Base-by-base conservation (phyloP, 441 rosid genomes). In the Flueggea neowawraea region DNA sequence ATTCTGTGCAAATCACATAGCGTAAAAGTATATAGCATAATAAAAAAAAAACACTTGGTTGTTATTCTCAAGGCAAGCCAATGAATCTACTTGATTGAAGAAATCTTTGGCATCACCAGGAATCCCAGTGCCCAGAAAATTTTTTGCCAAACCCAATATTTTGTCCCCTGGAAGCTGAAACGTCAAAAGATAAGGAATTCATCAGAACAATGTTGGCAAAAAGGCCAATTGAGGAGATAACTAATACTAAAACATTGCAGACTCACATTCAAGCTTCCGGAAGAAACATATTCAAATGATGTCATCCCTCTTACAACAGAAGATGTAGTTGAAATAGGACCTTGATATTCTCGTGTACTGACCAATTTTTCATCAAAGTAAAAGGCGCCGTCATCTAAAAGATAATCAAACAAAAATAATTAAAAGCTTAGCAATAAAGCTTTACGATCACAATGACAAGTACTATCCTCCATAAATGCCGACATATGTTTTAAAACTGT, bases 81-180 rank as follows among this genome's bases (percentile, higher is more conserved):
- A 77, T 12, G 99, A 87, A 65, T 87, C 89, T 45, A 95, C 70
- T 78, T 95, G 99, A 73, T 79, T 78, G 81, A 84, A 88, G 55
- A 95, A 72, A 73, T 90, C 95, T 65, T 84, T 85, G 56, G 86
- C 80, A 73, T 85, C 96, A 45, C 97, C 91, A 64, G 95, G 95
- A 84, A 84, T 72, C 70, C 95, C 97, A 71, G 91, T 73, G 64
- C 90, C 87, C 36, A 91, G 96, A 70, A 95, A 77, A 78, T 85
- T 89, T 75, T 82, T 91, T 31, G 97, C 97, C 81, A 95, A 66
- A 68, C 98, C 95, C 76, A 91, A 75, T 59, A 90, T 73, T 70
- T 78, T 85, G 67, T 85, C 87, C 43, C 84, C 81, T 49, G 90
- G 84, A 66, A 91, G 82, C 99, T 95, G 85, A 79, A 83, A 69